Conservation (phyloP, 805 yeast species). For the Barnettozyma populi region DNA sequence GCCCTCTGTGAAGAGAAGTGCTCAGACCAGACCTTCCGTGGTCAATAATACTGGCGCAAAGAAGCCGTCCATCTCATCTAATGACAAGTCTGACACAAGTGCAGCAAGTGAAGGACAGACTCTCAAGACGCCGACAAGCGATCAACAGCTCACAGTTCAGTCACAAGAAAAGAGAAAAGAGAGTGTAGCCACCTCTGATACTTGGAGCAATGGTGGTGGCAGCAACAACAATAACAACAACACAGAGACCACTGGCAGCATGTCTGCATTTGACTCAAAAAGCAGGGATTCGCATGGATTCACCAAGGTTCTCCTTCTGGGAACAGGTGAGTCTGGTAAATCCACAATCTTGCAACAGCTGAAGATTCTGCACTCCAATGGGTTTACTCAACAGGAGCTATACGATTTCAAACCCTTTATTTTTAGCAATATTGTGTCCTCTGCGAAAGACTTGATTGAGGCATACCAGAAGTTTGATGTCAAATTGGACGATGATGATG, state of each 20-base stretch:
- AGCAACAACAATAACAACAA: background rate
- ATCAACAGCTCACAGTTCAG: constrained; percentile 1
- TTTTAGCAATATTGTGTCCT: constrained; percentile 69
- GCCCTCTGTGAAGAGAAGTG: background rate
- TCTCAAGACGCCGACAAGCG: background rate
- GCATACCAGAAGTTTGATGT: constrained; percentile 52
- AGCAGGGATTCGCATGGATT: constrained; percentile 37
- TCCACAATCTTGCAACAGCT: constrained; percentile 42
- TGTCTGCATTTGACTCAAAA: background rate
- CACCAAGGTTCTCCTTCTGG: constrained; percentile 66
- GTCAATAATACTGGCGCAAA: background rate
- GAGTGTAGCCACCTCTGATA: background rate
- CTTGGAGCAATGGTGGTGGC: constrained; percentile 1
- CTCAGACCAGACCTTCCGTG: background rate
- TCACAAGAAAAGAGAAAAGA: background rate
- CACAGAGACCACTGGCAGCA: background rate
- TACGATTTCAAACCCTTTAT: constrained; percentile 74
- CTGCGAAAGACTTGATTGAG: constrained; percentile 63
- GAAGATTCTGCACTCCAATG: constrained; percentile 36
- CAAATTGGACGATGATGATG: constrained; percentile 28
- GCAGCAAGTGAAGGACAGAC: background rate
- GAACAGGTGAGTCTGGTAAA: constrained; percentile 67
- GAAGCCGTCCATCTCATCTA: constrained; percentile 6
- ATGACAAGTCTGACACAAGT: constrained; percentile 9
- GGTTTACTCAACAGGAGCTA: constrained; percentile 50